Evolutionary conservation across 257 asterid genomes (phyloP), one percentile per base, ranked within the genome.

Genomic region (Perilla frutescens): DNA sequence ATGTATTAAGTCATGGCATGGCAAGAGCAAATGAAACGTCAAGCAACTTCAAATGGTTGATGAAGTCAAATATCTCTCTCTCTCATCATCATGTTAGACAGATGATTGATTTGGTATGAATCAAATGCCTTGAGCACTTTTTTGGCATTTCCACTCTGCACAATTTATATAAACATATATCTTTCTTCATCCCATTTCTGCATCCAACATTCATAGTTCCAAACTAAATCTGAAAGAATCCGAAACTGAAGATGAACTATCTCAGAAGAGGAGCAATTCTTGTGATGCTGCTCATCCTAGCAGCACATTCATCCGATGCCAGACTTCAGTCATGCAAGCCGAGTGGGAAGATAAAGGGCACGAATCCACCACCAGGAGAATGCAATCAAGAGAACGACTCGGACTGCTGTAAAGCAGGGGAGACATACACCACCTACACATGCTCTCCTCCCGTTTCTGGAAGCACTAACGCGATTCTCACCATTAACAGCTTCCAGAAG

Each of bases 311-410:
- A 20, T 20, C 26, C 1, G 26, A 20, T 20, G 26, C 26, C 26
- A 20, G 26, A 1, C 75, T 63, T 29, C 77, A 49, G 15, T 14
- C 76, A 0, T 86, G 88, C 64, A 73, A 73, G n/a, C 81, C 90
- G 3, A 86, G 83, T 39, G 88, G 85, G 3, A 79, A 49, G 14
- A 74, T 81, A 29, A 59, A 6, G 29, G 88, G 83, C 29, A 72
- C 37, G 64, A 82, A 81, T 34, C 90, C 82, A 8, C 90, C 79
- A 13, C 84, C 81, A 8, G 84, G 90, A 3, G 56, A 81, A 68
- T 85, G 87, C 40, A 85, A 85, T 69, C 69, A 48, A 0, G 81
- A 80, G 62, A 83, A 85, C 8, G 59, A 74, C 72, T 78, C 86
- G 1, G 84, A 72, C 6, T 77, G 84, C 59, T 85, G 85, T n/a